phyloP scores from a whole-genome alignment of 139 green algal species.

The Chlorella sp. region DNA sequence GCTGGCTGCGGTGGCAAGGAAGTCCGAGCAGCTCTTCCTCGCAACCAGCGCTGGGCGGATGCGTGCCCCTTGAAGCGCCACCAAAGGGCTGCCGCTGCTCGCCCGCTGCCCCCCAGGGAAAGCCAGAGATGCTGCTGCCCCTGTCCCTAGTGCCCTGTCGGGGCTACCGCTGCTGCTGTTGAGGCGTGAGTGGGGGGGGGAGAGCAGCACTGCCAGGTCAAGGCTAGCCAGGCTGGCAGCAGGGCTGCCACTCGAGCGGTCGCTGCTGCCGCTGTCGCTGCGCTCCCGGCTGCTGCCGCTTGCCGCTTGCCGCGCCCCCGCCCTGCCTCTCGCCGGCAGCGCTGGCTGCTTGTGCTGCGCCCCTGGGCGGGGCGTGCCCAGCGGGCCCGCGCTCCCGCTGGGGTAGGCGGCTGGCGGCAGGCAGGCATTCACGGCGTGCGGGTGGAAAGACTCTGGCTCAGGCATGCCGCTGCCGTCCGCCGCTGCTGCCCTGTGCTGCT shows the following conservation, averaged over 20 bases:
- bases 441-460: background rate
- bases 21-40: background rate
- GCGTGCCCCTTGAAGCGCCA: background rate
- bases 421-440: background rate
- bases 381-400: background rate
- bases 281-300: background rate
- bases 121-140: background rate
- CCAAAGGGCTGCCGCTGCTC: background rate
- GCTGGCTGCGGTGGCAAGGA: background rate
- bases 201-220: background rate
- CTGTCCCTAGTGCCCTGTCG: background rate
- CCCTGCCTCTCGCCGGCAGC: background rate
- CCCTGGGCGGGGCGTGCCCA: background rate
- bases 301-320: background rate
- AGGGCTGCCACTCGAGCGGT: background rate
- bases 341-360: background rate
- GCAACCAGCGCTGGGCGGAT: background rate
- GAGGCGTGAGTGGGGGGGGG: background rate
- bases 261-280: background rate
- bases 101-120: no score
- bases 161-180: background rate
- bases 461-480: background rate
- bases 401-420: slow-evolving; percentile 1
- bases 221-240: background rate
- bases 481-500: background rate